Evolutionary conservation across 2,329 filamentous ascomycete species (phyloP).

Genomic region (Chalaropsis thielavioides): DNA sequence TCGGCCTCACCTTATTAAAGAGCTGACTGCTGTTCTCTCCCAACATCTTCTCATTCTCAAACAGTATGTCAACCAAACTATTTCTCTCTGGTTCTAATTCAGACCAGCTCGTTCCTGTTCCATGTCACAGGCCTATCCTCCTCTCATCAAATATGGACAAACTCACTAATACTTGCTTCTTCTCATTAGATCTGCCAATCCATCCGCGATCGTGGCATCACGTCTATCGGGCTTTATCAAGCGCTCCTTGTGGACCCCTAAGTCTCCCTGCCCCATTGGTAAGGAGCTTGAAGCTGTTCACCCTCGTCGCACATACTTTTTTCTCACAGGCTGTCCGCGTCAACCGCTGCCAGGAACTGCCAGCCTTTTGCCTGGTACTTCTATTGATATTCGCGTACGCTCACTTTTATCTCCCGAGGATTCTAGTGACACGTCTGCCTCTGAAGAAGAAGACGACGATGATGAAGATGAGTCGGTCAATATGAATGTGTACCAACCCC

Average conservation of each 20-base stretch:
- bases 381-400: constrained; percentile 20
- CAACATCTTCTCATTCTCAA: constrained; percentile 69
- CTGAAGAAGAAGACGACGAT: constrained; percentile 23
- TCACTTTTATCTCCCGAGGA: constrained; percentile 71
- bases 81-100: neutral
- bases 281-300: constrained; percentile 89
- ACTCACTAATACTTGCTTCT: constrained; percentile 15
- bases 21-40: constrained; percentile 68
- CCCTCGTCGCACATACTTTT: constrained; percentile 91
- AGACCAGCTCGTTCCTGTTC: neutral
- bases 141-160: constrained; percentile 6
- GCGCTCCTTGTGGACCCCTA: constrained; percentile 63
- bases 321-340: constrained; percentile 74
- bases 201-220: constrained; percentile 87
- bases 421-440: constrained; percentile 49
- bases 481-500: constrained; percentile 44
- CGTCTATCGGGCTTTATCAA: constrained; percentile 81
- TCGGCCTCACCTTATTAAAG: constrained; percentile 85
- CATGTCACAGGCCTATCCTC: neutral
- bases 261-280: constrained; percentile 70
- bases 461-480: constrained; percentile 20
- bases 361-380: neutral
- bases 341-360: constrained; percentile 54
- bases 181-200: constrained; percentile 80
- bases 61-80: constrained; percentile 51